Conservation (phyloP, 345 rosid genomes). For the Arabis hirsuta region DNA sequence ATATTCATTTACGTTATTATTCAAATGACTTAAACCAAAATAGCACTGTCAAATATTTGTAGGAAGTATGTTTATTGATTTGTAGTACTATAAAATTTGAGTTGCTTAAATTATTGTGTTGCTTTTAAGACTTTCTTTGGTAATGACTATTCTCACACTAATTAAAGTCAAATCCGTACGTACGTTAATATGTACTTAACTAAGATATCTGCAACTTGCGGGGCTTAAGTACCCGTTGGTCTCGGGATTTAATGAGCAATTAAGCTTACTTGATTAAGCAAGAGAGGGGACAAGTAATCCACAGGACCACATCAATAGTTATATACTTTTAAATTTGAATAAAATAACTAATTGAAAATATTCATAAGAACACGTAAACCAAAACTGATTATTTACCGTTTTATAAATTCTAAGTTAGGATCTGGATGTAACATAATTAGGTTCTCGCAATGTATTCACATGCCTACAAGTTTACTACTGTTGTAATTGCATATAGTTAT, state of each 20-base stretch:
- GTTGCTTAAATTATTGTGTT: constrained; percentile 17
- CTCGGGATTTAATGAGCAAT: constrained; percentile 24
- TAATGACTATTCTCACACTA: constrained; percentile 20
- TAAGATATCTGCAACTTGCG: constrained; percentile 37
- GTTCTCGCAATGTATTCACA: not conserved
- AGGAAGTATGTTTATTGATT: not conserved
- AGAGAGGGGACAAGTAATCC: constrained; percentile 36
- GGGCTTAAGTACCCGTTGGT: constrained; percentile 33
- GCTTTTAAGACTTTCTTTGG: constrained; percentile 22
- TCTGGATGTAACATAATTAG: not conserved
- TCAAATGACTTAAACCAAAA: constrained; percentile 11
- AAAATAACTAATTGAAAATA: not conserved
- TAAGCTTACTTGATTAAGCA: constrained; percentile 43
- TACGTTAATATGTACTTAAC: constrained; percentile 41
- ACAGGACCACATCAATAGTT: constrained; percentile 40
- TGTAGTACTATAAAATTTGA: not conserved
- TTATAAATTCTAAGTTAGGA: not conserved
- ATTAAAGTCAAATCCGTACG: constrained; percentile 40
- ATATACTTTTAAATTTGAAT: not conserved
- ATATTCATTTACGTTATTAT: constrained; percentile 10
- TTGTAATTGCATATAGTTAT: not conserved
- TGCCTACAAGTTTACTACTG: not conserved
- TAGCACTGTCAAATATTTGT: constrained; percentile 10
- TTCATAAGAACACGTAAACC: constrained; percentile 10
- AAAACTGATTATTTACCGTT: constrained; percentile 16